These are phyloP conservation scores for Ceratocystis variospora DNA, from an alignment of 2,329 filamentous ascomycete genomes.

Conservation along the genomic window DNA sequence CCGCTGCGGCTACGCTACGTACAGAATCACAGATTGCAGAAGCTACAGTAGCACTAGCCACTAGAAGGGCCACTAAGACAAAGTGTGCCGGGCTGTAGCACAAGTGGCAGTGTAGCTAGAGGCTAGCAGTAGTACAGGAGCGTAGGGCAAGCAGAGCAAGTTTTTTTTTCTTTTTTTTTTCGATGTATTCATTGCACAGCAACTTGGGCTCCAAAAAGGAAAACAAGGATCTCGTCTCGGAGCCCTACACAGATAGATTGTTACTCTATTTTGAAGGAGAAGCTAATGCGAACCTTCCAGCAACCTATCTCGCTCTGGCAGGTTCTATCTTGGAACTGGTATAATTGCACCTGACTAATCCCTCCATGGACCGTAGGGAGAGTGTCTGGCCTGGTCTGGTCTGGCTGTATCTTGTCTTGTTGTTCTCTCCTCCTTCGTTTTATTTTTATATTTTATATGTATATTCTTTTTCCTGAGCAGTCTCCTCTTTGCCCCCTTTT, in stretches of 20 bases:
- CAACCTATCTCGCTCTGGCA: background rate
- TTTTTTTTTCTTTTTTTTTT: no score
- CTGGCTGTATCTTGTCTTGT: background rate
- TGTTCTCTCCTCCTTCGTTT: background rate
- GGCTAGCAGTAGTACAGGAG: background rate
- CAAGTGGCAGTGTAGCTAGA: background rate
- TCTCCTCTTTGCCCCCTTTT: background rate
- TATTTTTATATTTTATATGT: no score
- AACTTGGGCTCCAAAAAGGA: background rate
- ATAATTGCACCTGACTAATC: background rate
- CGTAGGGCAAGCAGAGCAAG: background rate
- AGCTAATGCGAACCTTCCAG: no score
- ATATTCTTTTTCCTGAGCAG: background rate
- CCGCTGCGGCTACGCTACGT: background rate
- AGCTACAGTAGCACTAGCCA: background rate
- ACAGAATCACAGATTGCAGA: conserved; percentile 3
- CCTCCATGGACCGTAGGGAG: background rate
- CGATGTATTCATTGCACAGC: background rate
- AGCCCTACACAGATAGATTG: background rate
- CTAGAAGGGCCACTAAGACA: background rate
- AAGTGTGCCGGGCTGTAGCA: background rate
- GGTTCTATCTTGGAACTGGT: background rate
- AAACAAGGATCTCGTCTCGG: background rate
- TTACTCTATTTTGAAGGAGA: background rate
- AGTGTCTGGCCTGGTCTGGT: no score